These are phyloP conservation scores for Neonectria sp. DNA, from an alignment of 2,329 filamentous ascomycete genomes.

Conservation along the genomic window DNA sequence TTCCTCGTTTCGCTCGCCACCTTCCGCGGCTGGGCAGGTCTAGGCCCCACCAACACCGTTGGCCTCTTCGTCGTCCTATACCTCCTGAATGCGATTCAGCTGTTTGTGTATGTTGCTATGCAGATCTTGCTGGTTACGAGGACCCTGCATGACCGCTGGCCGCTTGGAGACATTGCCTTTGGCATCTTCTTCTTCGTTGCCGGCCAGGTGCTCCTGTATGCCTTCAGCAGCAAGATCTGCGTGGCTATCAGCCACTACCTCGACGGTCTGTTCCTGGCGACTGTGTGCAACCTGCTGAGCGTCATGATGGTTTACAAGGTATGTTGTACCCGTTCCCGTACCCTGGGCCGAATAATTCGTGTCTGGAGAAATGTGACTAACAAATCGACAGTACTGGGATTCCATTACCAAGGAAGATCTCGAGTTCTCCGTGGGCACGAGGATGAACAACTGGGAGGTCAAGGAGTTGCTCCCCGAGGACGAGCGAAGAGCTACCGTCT, in stretches of 20 bases:
- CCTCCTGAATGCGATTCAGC: constrained; percentile 88
- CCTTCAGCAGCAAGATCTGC: constrained; percentile 89
- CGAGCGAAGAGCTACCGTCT: constrained; percentile 81
- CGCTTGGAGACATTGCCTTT: constrained; percentile 91
- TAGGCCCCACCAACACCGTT: constrained; percentile 87
- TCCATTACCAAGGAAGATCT: constrained; percentile 98
- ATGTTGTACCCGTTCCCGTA: constrained; percentile 39
- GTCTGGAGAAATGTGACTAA: constrained; percentile 22
- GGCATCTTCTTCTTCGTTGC: constrained; percentile 92
- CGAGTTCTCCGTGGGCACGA: constrained; percentile 96
- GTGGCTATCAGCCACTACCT: constrained; percentile 89
- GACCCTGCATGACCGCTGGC: constrained; percentile 96
- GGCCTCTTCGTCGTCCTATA: constrained; percentile 95
- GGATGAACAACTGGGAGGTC: constrained; percentile 98
- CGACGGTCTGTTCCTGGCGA: constrained; percentile 94
- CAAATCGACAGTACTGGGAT: constrained; percentile 85
- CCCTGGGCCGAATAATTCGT: not conserved
- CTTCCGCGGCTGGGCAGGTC: constrained; percentile 91
- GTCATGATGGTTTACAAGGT: constrained; percentile 99
- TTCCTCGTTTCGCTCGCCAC: constrained; percentile 92
- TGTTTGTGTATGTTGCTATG: constrained; percentile 88
- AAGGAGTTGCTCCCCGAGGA: constrained; percentile 91
- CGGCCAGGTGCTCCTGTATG: constrained; percentile 94
- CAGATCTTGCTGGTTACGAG: constrained; percentile 91
- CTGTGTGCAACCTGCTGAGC: constrained; percentile 90